These are phyloP conservation scores for Polyplosphaeria fusca DNA, from an alignment of 495 filamentous ascomycete genomes.

Conservation along the genomic window DNA sequence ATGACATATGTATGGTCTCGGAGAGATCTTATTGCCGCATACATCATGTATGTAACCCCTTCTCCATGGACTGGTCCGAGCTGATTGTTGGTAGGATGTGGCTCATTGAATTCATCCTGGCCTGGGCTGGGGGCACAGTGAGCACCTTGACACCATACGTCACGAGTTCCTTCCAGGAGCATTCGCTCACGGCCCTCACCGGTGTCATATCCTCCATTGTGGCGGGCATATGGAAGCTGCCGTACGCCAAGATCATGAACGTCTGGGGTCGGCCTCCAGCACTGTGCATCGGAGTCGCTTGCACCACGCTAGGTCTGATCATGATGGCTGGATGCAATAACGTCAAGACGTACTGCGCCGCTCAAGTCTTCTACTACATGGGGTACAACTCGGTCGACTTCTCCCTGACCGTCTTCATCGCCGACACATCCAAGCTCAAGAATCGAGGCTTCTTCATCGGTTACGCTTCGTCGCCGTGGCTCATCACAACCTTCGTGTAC, in stretches of 20 bases:
- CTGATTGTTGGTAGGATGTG: conserved; percentile 43
- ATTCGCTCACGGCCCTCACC: conserved; percentile 36
- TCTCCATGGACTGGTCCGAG: neutral
- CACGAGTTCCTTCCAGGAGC: conserved; percentile 34
- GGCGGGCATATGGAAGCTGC: conserved; percentile 59
- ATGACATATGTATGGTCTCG: conserved; percentile 47
- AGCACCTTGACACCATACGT: conserved; percentile 34
- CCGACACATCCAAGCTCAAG: conserved; percentile 33
- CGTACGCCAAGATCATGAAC: conserved; percentile 64
- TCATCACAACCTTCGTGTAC: conserved; percentile 30
- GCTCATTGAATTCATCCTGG: conserved; percentile 49
- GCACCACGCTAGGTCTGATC: conserved; percentile 45
- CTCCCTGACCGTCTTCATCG: conserved; percentile 29
- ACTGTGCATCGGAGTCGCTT: conserved; percentile 47
- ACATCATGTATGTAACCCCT: conserved; percentile 39
- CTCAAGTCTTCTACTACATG: conserved; percentile 54
- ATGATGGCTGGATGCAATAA: conserved; percentile 51
- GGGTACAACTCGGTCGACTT: conserved; percentile 37
- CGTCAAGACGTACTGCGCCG: conserved; percentile 48
- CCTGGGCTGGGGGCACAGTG: conserved; percentile 38
- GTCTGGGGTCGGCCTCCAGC: conserved; percentile 57
- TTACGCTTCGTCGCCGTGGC: conserved; percentile 26
- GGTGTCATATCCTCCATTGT: conserved; percentile 52
- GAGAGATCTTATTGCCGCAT: conserved; percentile 42
- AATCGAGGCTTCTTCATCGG: conserved; percentile 32